Conservation (phyloP, 306 rosid genomes). For the Trifolium pratense region DNA sequence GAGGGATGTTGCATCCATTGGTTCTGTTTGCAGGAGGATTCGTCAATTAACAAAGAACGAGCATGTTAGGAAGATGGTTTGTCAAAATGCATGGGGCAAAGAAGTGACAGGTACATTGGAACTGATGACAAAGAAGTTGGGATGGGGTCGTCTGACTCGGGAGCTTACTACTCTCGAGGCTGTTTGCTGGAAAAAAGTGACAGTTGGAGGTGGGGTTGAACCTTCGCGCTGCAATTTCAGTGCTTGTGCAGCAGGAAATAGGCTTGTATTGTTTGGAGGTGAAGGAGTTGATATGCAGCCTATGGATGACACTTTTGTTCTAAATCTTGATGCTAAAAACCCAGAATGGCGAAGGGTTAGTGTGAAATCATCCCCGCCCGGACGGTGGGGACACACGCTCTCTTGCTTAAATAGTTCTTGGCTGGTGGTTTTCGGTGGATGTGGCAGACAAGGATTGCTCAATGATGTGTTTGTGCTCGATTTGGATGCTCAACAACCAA, state of each 20-base stretch:
- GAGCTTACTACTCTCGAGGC: slow-evolving; percentile 97
- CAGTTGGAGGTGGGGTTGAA: slow-evolving; percentile 89
- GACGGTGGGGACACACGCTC: slow-evolving; percentile 98
- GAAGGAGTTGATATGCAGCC: slow-evolving; percentile 99
- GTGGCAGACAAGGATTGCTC: slow-evolving; percentile 90
- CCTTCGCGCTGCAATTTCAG: slow-evolving; percentile 98
- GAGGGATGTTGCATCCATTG: slow-evolving; percentile 95
- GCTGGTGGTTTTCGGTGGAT: slow-evolving; percentile 94
- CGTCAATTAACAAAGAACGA: slow-evolving; percentile 89
- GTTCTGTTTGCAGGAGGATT: slow-evolving; percentile 95
- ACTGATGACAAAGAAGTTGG: slow-evolving; percentile 86
- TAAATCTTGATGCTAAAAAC: slow-evolving; percentile 84
- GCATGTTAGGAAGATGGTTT: slow-evolving; percentile 96
- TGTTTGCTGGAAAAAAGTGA: slow-evolving; percentile 87
- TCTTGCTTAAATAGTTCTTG: slow-evolving; percentile 88
- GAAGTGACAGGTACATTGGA: slow-evolving; percentile 92
- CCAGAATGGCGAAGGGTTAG: slow-evolving; percentile 88
- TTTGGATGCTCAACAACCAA: slow-evolving; percentile 96
- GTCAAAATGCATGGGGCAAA: slow-evolving; percentile 99
- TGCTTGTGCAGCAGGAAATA: slow-evolving; percentile 94
- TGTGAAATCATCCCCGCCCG: slow-evolving; percentile 95
- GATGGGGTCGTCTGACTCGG: slow-evolving; percentile 94
- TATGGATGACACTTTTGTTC: slow-evolving; percentile 96
- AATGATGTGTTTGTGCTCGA: slow-evolving; percentile 95
- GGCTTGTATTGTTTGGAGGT: slow-evolving; percentile 95